Evolutionary conservation across 164 flowering plant genomes (phyloP).

Genomic region (Euptelea pleiosperma): DNA sequence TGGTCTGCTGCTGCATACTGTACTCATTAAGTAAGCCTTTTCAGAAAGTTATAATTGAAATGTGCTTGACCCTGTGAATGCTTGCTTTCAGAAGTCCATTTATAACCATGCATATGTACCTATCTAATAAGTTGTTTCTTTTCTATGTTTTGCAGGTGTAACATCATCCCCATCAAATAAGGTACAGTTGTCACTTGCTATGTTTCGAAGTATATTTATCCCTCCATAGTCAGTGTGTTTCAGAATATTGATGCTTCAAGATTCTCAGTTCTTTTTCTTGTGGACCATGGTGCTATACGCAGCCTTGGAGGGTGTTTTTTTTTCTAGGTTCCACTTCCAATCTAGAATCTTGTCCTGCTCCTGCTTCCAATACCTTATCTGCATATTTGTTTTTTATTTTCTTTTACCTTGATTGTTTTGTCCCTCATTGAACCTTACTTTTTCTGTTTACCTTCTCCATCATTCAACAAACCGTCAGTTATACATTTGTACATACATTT

Average conservation of each 20-base stretch:
- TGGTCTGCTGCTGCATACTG: neutral
- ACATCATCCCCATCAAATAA: constrained; percentile 28
- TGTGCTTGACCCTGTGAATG: neutral
- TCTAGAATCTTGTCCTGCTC: neutral
- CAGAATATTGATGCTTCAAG: constrained; percentile 1
- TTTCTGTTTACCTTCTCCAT: neutral
- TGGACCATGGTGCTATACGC: no score
- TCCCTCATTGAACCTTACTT: neutral
- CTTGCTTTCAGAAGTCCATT: neutral
- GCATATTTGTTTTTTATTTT: no score
- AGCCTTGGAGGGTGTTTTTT: no score
- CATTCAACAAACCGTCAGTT: neutral
- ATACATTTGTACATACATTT: neutral
- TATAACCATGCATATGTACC: neutral
- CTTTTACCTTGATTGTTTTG: neutral
- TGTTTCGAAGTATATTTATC: neutral
- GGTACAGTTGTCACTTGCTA: constrained; percentile 31
- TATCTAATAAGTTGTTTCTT: constrained; percentile 10
- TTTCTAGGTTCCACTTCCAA: no score
- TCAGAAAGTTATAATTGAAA: constrained; percentile 1
- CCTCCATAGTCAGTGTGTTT: neutral
- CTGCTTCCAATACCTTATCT: neutral
- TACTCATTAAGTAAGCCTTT: constrained; percentile 1
- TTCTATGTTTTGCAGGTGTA: constrained; percentile 42
- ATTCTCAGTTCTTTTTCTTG: no score